A percentile compares a stretch with the other conserved stretches of the same genome.
Conservation (phyloP, 2,329 filamentous ascomycete species). For the Sphaerulina musiva region DNA sequence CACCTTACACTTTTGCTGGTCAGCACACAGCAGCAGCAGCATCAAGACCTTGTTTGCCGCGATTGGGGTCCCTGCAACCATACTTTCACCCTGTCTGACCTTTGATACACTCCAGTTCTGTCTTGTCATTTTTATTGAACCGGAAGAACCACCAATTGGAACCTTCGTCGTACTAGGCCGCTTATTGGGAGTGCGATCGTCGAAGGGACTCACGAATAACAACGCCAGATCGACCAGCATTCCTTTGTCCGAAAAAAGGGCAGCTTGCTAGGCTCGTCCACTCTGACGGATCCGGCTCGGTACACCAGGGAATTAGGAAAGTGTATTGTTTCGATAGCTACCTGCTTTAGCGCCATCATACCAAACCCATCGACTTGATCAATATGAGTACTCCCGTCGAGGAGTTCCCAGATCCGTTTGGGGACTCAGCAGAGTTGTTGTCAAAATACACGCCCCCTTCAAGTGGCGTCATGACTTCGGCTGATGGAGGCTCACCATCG, state of each 20-base stretch:
- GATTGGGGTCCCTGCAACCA: background rate
- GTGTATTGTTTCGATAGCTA: background rate
- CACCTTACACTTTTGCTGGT: background rate
- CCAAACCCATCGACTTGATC: background rate
- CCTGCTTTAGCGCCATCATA: background rate
- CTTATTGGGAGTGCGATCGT: background rate
- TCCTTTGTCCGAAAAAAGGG: slow-evolving; percentile 6
- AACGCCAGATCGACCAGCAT: background rate
- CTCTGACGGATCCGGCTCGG: slow-evolving; percentile 2
- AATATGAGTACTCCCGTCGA: slow-evolving; percentile 22
- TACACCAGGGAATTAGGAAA: background rate
- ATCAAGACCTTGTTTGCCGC: background rate
- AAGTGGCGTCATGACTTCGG: slow-evolving; percentile 17
- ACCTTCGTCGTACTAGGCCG: background rate
- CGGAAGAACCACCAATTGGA: background rate
- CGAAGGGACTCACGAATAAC: background rate
- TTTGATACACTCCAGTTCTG: background rate
- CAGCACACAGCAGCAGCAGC: background rate
- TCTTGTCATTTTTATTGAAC: background rate
- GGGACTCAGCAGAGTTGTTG: slow-evolving; percentile 8
- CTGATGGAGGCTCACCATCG: slow-evolving; percentile 15
- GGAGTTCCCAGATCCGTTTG: slow-evolving; percentile 21
- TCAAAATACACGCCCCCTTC: slow-evolving; percentile 10
- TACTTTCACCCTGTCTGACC: background rate
- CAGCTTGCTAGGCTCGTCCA: background rate